Evolutionary conservation across 768 basidiomycete species (phyloP), one percentile per base, ranked within the genome.

Genomic region (Lyophyllum atratum): DNA sequence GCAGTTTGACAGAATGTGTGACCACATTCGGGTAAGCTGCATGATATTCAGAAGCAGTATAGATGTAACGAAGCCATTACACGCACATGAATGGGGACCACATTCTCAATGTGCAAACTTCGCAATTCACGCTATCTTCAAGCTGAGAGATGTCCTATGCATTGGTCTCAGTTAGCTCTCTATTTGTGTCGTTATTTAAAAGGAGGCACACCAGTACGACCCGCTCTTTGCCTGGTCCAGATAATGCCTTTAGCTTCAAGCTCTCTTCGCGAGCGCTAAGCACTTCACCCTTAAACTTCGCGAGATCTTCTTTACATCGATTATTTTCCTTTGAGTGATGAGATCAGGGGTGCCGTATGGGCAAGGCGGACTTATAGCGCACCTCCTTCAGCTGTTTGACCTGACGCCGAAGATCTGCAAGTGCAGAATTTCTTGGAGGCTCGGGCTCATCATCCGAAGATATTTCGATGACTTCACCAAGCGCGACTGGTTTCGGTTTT

Each of bases 1-100:
- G 61, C 89, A 91, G 5, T 67, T 59, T 80, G 72, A 65, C 89
- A 92, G 65, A 86, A 90, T 0, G 83, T 81, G 68, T 92, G 89
- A 2, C 89, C 89, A 53, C 89, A 92, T 39, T 77, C 78, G 6
- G 81, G 70, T 21, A 91, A 75, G 5, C 89, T 90, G 62, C 9
- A 33, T 62, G 31, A 19, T 11, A 1, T 54, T 31, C 45, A 26
- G 51, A 25, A 24, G 34, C 21, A 45, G 17, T 9, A 52, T 31
- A 21, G 55, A 12, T 44, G 29, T 39, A 43, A 19, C 33, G 22
- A 11, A 25, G 33, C n/a, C 15, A 40, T n/a, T 10, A 25, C 8
- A 74, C 86, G 40, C 62, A 90, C 89, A 80, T 76, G 62, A 82
- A 86, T 0, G 89, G 89, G 8, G 74, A 73, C 85, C 86, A 88